Evolutionary conservation across 2,329 filamentous ascomycete species (phyloP), one percentile per base, ranked within the genome.

Genomic region (Aureobasidium melanogenum): DNA sequence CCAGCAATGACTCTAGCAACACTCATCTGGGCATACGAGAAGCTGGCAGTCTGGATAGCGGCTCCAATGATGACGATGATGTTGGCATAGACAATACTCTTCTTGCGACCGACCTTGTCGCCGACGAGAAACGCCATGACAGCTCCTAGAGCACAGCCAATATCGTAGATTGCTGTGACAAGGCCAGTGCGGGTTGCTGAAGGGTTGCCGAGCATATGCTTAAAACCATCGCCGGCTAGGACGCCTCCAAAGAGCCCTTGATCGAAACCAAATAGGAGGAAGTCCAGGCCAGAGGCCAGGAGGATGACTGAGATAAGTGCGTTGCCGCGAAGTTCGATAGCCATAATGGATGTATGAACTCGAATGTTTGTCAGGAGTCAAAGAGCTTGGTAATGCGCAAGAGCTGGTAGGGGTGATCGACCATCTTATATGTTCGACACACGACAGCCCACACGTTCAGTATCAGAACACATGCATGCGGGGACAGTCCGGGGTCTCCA

Each of bases 1-100:
- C 76, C 64, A 75, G 76, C 44, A 65, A 79, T 62, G 63, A 79
- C 65, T 60, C 76, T 79, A 52, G 73, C 65, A 62, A 73, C 70
- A 67, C 73, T 69, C 68, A 74, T 71, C 28, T 69, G 70, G 4
- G 70, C 64, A 6, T 73, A 70, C 10, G 66, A 67, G 61, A 66
- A 72, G 48, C 70, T 71, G 24, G 70, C 69, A 0, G 71, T 69
- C 43, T 73, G 71, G 4, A 74, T 70, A 24, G 71, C 69, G 4
- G 71, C 70, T n/a, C 72, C 71, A 44, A 73, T 67, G 0, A 67
- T 71, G 19, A 74, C 73, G 7, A 73, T 64, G 3, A 69, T 69
- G 14, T 74, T 79, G 6, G 77, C 79, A 17, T 74, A 59, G 17
- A 69, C 63, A 36, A 68, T 63, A 62, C 65, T 67, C 30, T 58